Evolutionary conservation across 140 eudicot genomes (phyloP).

Genomic region (Flaveria floridana): DNA sequence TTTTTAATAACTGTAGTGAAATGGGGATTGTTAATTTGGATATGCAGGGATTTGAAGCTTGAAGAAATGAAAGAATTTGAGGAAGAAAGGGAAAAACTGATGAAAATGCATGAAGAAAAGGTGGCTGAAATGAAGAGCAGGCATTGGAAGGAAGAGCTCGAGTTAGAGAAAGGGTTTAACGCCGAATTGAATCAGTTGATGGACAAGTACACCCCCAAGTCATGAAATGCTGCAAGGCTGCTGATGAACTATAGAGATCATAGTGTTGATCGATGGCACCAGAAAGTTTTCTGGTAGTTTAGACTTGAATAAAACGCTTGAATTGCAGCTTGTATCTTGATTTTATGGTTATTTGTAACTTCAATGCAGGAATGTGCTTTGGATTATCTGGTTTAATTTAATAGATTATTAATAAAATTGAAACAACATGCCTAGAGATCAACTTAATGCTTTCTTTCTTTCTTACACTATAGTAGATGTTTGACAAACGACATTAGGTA

Average conservation of each 20-base stretch:
- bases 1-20: background rate
- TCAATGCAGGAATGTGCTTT: background rate
- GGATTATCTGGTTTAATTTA: background rate
- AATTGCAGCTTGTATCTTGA: conserved; percentile 4
- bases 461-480: too few species aligned
- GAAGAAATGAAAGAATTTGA: conserved; percentile 55
- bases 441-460: too few species aligned
- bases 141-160: conserved; percentile 46
- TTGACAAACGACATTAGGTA: too few species aligned
- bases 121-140: conserved; percentile 42
- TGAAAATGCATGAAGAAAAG: conserved; percentile 40
- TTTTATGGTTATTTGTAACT: background rate
- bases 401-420: background rate
- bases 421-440: too few species aligned
- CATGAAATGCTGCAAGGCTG: conserved; percentile 16
- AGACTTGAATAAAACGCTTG: conserved; percentile 14
- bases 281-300: background rate
- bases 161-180: conserved; percentile 46
- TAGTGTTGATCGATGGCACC: background rate
- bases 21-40: background rate
- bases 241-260: conserved; percentile 14
- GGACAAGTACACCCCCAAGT: conserved; percentile 48
- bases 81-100: conserved; percentile 51
- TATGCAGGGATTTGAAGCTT: conserved; percentile 48
- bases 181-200: conserved; percentile 42